These are phyloP conservation scores for Neonectria punicea DNA, from an alignment of 2,329 filamentous ascomycete genomes.

Conservation along the genomic window DNA sequence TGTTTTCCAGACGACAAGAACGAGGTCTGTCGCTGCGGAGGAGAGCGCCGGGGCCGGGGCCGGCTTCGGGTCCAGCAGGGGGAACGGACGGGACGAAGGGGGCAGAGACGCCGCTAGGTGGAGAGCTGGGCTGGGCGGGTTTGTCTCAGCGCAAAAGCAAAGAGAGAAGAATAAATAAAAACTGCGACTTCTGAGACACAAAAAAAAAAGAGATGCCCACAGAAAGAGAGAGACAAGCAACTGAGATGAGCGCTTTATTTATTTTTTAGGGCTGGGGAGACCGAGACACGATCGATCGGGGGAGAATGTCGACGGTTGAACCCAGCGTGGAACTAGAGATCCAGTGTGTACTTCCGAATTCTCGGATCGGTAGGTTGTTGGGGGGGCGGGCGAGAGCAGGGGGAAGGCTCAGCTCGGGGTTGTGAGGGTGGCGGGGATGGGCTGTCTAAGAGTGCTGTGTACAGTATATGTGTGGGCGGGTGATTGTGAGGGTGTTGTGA, in stretches of 20 bases:
- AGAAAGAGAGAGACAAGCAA: not conserved
- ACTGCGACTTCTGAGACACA: not conserved
- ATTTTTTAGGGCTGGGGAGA: not conserved
- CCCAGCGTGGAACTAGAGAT: constrained; percentile 8
- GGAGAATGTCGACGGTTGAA: constrained; percentile 5
- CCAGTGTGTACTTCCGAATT: constrained; percentile 4
- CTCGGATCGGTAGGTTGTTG: constrained; percentile 10
- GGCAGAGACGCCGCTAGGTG: constrained; percentile 14
- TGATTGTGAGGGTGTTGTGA: constrained; percentile 14
- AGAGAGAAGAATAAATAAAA: not conserved
- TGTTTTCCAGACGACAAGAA: constrained; percentile 16
- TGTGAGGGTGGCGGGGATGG: constrained; percentile 5
- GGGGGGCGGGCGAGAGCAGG: constrained; percentile 2
- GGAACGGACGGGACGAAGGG: constrained; percentile 4
- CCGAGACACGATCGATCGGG: constrained; percentile 1
- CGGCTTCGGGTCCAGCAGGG: constrained; percentile 38
- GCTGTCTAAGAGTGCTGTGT: constrained; percentile 14
- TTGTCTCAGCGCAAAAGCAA: constrained; percentile 26
- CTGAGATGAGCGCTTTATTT: not conserved
- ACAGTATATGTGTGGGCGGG: constrained; percentile 4
- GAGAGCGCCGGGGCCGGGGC: constrained; percentile 38
- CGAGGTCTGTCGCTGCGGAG: constrained; percentile 25
- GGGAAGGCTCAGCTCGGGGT: not conserved
- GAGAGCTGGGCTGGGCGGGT: constrained; percentile 14
- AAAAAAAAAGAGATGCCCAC: not conserved